Evolutionary conservation across 495 filamentous ascomycete species (phyloP).

Genomic region (Viridothelium virens): DNA sequence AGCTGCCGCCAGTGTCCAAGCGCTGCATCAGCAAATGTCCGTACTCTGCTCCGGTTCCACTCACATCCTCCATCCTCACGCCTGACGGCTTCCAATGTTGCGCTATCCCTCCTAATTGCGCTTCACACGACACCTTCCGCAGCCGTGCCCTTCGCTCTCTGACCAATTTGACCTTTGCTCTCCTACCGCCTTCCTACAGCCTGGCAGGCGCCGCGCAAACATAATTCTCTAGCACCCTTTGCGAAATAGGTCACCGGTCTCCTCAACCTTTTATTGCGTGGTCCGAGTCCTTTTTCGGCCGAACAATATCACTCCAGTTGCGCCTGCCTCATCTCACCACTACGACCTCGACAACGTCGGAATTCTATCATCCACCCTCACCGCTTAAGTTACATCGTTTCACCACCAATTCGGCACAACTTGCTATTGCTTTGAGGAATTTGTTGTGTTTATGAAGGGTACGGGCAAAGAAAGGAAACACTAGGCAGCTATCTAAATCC

Average conservation of each 20-base stretch:
- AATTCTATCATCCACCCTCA: neutral
- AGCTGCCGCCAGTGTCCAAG: neutral
- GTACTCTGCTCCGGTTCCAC: neutral
- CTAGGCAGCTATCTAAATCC: neutral
- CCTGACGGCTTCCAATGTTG: neutral
- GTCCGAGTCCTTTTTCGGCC: neutral
- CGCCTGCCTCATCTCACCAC: neutral
- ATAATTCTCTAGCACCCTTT: neutral
- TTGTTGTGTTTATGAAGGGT: neutral
- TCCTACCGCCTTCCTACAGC: neutral
- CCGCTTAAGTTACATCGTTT: neutral
- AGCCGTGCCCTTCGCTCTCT: neutral
- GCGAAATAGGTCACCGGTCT: neutral
- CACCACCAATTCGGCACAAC: neutral
- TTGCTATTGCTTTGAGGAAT: neutral
- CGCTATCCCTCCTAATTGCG: neutral
- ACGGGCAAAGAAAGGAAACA: neutral
- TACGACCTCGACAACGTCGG: neutral
- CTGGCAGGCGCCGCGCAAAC: neutral
- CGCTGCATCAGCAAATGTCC: neutral
- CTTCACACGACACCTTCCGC: neutral
- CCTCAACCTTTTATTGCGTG: neutral
- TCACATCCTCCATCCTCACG: neutral
- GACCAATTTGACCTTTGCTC: neutral
- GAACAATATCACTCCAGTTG: neutral